phyloP scores from a whole-genome alignment of 768 basidiomycete genomes.

The Dentipellis sp. region DNA sequence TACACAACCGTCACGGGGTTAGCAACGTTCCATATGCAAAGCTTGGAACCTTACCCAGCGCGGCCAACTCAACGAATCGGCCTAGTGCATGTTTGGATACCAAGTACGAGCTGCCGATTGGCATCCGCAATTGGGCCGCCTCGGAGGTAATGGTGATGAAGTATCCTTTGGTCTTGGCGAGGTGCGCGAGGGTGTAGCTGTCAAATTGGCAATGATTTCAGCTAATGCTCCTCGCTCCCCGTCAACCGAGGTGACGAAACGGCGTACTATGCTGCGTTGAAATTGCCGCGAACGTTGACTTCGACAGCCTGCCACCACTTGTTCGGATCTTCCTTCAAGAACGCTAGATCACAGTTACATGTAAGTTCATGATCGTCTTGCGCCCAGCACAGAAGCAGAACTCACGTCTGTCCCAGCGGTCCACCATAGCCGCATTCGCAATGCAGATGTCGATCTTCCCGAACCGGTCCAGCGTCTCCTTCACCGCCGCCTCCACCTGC shows the following conservation, averaged over 20 bases:
- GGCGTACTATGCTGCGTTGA: constrained; percentile 15
- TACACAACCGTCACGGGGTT: background rate
- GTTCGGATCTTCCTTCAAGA: constrained; percentile 14
- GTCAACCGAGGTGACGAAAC: background rate
- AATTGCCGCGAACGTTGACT: constrained; percentile 17
- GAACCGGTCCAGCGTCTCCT: constrained; percentile 12
- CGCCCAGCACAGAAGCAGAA: background rate
- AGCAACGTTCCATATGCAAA: background rate
- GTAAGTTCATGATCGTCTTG: too few relatives aligned
- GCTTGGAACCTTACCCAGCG: background rate
- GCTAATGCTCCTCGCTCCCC: background rate
- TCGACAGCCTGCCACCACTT: constrained; percentile 18
- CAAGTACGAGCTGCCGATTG: background rate
- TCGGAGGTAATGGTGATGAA: background rate
- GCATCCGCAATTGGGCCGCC: background rate
- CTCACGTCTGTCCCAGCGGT: background rate
- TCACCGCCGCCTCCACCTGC: constrained; percentile 1
- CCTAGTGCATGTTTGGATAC: constrained; percentile 1
- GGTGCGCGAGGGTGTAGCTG: background rate
- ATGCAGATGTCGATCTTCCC: constrained; percentile 16
- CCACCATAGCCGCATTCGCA: constrained; percentile 7
- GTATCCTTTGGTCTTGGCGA: background rate
- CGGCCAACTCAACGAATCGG: background rate
- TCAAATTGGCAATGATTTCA: too few relatives aligned
- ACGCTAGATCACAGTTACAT: background rate